These are phyloP conservation scores for Yarrowia osloensis DNA, from an alignment of 805 yeast genomes.

Conservation along the genomic window DNA sequence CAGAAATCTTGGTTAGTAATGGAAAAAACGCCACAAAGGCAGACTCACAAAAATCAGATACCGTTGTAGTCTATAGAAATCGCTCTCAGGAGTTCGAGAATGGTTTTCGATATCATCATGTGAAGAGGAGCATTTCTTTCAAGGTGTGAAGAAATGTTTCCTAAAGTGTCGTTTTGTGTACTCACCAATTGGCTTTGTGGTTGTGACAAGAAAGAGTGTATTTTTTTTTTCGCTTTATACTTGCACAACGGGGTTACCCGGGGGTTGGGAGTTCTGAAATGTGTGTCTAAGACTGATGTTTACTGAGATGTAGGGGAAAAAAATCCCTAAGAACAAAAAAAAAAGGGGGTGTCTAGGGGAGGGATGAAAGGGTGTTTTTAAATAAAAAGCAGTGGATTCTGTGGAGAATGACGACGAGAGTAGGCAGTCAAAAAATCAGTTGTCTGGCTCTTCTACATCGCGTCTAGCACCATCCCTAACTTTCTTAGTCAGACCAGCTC, in stretches of 20 bases:
- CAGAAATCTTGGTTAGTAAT: neutral
- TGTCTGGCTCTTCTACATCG: too few species aligned
- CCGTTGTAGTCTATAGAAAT: slow-evolving; percentile 86
- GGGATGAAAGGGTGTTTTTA: neutral
- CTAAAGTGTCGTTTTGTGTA: neutral
- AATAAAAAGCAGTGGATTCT: neutral
- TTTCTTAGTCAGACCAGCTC: too few species aligned
- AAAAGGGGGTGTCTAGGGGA: neutral
- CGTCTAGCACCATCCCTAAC: too few species aligned
- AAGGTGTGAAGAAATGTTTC: too few species aligned
- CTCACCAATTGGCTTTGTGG: slow-evolving; percentile 18
- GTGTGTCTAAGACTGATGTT: neutral
- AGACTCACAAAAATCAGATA: slow-evolving; percentile 57
- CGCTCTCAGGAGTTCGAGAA: slow-evolving; percentile 25
- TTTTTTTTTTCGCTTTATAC: neutral
- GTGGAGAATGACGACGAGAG: neutral
- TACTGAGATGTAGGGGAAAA: neutral
- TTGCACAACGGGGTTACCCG: neutral
- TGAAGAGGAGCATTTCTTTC: neutral
- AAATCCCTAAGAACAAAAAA: too few species aligned
- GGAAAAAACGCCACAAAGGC: neutral
- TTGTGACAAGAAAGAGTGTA: neutral
- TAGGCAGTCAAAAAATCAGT: neutral
- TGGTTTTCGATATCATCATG: slow-evolving; percentile 28
- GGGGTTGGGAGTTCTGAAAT: slow-evolving; percentile 9